Evolutionary conservation across 441 rosid species (phyloP).

Genomic region (Populus hybrid): DNA sequence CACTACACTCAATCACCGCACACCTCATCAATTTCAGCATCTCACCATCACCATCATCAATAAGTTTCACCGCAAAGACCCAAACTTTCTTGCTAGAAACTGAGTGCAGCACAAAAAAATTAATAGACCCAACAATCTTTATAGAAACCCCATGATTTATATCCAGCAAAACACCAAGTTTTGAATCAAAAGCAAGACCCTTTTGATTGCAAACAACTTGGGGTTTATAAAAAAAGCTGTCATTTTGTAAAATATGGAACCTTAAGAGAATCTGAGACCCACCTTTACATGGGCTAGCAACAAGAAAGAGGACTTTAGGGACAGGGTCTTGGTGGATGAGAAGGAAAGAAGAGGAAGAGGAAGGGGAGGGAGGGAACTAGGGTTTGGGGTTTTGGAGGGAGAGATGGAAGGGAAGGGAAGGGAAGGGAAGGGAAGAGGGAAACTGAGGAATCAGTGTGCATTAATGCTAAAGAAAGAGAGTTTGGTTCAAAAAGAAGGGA

Average conservation of each 20-base stretch:
- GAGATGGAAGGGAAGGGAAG: constrained; percentile 34
- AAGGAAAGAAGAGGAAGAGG: constrained; percentile 59
- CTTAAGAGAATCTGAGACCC: constrained; percentile 59
- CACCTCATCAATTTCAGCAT: constrained; percentile 63
- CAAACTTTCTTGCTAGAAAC: constrained; percentile 49
- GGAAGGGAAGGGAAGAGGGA: constrained; percentile 50
- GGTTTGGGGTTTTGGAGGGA: constrained; percentile 46
- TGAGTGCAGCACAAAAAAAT: constrained; percentile 57
- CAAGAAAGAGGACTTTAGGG: constrained; percentile 45
- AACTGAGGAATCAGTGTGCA: constrained; percentile 58
- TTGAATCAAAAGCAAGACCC: constrained; percentile 46
- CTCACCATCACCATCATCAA: constrained; percentile 29
- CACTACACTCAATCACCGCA: constrained; percentile 57
- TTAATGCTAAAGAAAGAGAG: constrained; percentile 60
- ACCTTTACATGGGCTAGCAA: constrained; percentile 47
- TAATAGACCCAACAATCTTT: constrained; percentile 56
- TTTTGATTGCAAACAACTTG: constrained; percentile 53
- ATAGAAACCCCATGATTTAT: constrained; percentile 47
- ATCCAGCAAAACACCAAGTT: constrained; percentile 55
- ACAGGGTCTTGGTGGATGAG: constrained; percentile 23
- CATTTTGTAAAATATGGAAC: constrained; percentile 35
- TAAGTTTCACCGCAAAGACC: constrained; percentile 53
- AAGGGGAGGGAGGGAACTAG: constrained; percentile 50
- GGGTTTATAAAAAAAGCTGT: constrained; percentile 39
- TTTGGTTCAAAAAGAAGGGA: constrained; percentile 63